phyloP scores from a whole-genome alignment of 345 rosid species.

The Hibiscus syriacus region DNA sequence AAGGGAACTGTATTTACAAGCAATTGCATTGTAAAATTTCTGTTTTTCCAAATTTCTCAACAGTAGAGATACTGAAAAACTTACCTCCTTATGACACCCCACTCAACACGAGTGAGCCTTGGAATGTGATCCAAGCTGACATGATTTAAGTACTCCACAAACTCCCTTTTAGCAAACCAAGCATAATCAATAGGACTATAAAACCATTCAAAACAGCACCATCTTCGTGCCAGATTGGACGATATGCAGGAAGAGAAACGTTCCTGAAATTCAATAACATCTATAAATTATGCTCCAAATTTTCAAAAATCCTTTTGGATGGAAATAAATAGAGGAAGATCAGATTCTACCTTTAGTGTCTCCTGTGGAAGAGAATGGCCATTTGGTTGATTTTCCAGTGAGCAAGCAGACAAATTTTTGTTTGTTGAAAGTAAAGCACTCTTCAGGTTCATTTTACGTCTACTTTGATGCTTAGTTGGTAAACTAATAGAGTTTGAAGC shows the following conservation, averaged over 20 bases:
- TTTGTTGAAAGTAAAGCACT: slow-evolving; percentile 31
- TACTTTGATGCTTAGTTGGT: slow-evolving; percentile 38
- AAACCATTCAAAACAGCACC: slow-evolving; percentile 93
- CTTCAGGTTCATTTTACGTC: slow-evolving; percentile 57
- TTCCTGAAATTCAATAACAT: slow-evolving; percentile 46
- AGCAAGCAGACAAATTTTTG: slow-evolving; percentile 32
- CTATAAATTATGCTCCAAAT: background rate
- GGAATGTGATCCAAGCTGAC: slow-evolving; percentile 94
- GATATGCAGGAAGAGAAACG: slow-evolving; percentile 53
- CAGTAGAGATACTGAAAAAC: background rate
- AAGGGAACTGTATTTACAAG: slow-evolving; percentile 65
- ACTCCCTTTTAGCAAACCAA: slow-evolving; percentile 98
- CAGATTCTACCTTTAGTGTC: slow-evolving; percentile 32
- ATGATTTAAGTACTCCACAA: slow-evolving; percentile 84
- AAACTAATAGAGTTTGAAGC: slow-evolving; percentile 29
- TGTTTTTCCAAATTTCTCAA: slow-evolving; percentile 1
- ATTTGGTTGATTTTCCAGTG: slow-evolving; percentile 30
- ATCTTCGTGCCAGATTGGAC: slow-evolving; percentile 51
- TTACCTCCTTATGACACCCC: slow-evolving; percentile 96
- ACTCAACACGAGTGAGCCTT: slow-evolving; percentile 86
- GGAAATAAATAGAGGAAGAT: background rate
- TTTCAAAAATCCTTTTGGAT: background rate
- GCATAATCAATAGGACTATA: slow-evolving; percentile 92
- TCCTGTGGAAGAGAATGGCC: slow-evolving; percentile 31
- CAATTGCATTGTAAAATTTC: slow-evolving; percentile 10